Evolutionary conservation across 345 rosid species (phyloP).

Genomic region (Ailanthus altissimus): DNA sequence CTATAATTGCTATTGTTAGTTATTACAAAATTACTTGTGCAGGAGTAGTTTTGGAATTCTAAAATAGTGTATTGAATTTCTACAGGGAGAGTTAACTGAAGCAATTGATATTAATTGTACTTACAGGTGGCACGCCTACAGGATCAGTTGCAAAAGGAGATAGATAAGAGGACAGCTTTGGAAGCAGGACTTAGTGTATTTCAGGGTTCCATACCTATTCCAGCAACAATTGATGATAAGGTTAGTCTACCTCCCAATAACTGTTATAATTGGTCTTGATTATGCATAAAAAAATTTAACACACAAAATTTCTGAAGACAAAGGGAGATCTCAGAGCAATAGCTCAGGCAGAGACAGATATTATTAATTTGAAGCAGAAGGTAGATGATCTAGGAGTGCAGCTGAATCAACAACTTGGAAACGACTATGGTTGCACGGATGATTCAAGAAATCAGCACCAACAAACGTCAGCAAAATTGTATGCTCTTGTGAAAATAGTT

Average conservation of each 20-base stretch:
- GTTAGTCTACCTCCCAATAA: conserved; percentile 36
- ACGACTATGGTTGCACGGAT: conserved; percentile 37
- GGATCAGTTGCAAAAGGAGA: conserved; percentile 76
- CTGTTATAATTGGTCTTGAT: conserved; percentile 21
- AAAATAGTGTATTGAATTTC: background rate
- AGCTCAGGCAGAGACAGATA: conserved; percentile 59
- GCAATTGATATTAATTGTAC: conserved; percentile 9
- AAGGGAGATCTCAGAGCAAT: conserved; percentile 69
- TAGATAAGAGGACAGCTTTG: conserved; percentile 57
- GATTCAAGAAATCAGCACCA: conserved; percentile 38
- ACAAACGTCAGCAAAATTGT: conserved; percentile 43
- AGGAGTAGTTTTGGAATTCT: background rate
- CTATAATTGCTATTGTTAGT: background rate
- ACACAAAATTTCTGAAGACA: conserved; percentile 41
- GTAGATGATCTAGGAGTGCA: conserved; percentile 56
- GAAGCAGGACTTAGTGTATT: conserved; percentile 62
- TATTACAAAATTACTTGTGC: background rate
- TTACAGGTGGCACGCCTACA: conserved; percentile 78
- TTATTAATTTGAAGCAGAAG: conserved; percentile 58
- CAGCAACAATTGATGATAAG: conserved; percentile 54
- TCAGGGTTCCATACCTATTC: conserved; percentile 37
- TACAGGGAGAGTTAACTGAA: conserved; percentile 2
- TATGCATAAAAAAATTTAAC: conserved; percentile 26
- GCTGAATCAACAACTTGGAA: conserved; percentile 48
- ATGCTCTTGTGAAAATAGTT: conserved; percentile 24